Conservation (phyloP, 1,284 basidiomycete species). For the Papiliotrema laurentii region DNA sequence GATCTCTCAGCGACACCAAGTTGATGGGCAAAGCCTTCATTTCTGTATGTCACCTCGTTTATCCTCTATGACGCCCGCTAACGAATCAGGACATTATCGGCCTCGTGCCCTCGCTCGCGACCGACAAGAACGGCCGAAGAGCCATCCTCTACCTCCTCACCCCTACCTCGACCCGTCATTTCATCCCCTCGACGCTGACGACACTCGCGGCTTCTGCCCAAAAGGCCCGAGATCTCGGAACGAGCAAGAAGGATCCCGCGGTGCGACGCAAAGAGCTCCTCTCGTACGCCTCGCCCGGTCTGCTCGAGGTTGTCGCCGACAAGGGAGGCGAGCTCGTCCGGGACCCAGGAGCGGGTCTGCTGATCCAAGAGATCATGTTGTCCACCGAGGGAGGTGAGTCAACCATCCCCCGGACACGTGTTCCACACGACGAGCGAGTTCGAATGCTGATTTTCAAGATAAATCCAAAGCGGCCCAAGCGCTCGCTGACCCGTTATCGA, state of each 20-base stretch:
- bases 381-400: conserved; percentile 71
- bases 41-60: too few species aligned
- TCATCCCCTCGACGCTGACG: conserved; percentile 69
- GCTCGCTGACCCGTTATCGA: conserved; percentile 57
- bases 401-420: not conserved
- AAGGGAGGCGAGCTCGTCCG: conserved; percentile 59
- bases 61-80: too few species aligned
- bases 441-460: conserved; percentile 51
- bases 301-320: conserved; percentile 63
- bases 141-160: conserved; percentile 73
- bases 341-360: conserved; percentile 71
- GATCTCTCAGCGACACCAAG: conserved; percentile 68
- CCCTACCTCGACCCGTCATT: conserved; percentile 71
- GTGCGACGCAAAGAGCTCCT: conserved; percentile 64
- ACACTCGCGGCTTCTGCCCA: conserved; percentile 62
- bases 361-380: conserved; percentile 74
- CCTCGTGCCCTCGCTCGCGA: conserved; percentile 53
- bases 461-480: conserved; percentile 60
- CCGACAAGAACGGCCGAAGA: conserved; percentile 58
- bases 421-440: not conserved
- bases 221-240: conserved; percentile 52
- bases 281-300: conserved; percentile 62
- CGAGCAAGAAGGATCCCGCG: conserved; percentile 70
- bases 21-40: conserved; percentile 72
- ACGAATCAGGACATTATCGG: conserved; percentile 48